A percentile compares a stretch with the other conserved stretches of the same genome.
These are phyloP conservation scores for Cordyceps fumosorosea DNA, from an alignment of 2,329 filamentous ascomycete species.

Conservation along the genomic window DNA sequence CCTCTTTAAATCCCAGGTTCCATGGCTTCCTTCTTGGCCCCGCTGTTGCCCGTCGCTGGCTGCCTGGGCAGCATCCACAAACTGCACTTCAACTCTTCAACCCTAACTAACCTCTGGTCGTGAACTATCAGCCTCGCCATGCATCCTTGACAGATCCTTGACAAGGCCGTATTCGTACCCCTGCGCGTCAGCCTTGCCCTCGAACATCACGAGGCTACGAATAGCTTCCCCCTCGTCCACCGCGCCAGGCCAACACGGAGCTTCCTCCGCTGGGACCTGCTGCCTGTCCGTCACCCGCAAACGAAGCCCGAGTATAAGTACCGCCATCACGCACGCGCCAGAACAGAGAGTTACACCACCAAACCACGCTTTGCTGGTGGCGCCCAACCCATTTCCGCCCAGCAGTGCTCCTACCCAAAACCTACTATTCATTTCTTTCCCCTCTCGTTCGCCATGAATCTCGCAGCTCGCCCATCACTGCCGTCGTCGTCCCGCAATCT, in stretches of 20 bases:
- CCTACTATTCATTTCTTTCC: neutral
- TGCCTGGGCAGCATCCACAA: neutral
- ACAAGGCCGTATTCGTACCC: constrained; percentile 1
- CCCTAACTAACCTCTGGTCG: neutral
- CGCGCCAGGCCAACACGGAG: neutral
- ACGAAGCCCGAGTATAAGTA: neutral
- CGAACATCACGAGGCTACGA: neutral
- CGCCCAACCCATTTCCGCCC: neutral
- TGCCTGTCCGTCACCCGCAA: neutral
- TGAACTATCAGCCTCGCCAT: constrained; percentile 4
- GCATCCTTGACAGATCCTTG: constrained; percentile 1
- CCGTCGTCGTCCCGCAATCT: neutral
- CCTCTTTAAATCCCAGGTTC: neutral
- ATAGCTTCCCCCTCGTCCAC: neutral
- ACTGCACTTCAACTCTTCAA: neutral
- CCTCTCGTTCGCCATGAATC: constrained; percentile 19
- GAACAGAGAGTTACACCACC: neutral
- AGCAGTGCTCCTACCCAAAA: neutral
- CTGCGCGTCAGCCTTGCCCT: constrained; percentile 4
- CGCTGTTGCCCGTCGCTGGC: neutral
- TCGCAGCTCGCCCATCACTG: neutral
- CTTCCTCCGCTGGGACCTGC: neutral
- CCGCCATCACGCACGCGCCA: neutral
- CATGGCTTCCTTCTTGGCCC: neutral
- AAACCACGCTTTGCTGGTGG: neutral